These are phyloP conservation scores for Amaranthus palmeri DNA, from an alignment of 148 eudicot species.

Conservation along the genomic window DNA sequence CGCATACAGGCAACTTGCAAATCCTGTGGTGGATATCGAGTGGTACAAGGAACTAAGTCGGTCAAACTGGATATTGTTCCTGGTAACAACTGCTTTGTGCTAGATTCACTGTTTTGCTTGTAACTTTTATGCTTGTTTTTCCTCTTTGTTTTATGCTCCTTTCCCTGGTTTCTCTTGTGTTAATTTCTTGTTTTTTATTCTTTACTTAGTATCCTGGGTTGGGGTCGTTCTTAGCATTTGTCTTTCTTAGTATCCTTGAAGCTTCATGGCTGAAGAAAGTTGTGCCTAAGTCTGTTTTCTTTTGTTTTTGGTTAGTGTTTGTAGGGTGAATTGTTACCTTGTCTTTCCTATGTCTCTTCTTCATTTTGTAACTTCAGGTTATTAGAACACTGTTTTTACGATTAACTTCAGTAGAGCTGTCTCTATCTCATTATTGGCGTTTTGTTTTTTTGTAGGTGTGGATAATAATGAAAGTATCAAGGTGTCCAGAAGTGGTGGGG, in stretches of 20 bases:
- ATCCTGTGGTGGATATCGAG: constrained; percentile 35
- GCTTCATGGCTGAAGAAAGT: no score
- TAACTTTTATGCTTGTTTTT: background rate
- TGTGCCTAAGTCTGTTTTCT: no score
- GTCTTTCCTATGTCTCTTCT: background rate
- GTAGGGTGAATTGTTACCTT: no score
- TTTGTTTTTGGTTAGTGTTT: no score
- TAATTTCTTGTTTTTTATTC: background rate
- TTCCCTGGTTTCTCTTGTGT: background rate
- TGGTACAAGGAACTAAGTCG: constrained; percentile 39
- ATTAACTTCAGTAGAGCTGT: background rate
- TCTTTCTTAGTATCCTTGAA: no score
- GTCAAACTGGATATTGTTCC: constrained; percentile 37
- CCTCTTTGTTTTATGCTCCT: background rate
- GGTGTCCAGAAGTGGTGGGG: constrained; percentile 77
- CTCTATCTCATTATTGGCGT: background rate
- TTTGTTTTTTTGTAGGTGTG: constrained; percentile 49
- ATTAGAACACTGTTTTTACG: background rate
- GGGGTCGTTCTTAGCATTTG: no score
- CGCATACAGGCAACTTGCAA: constrained; percentile 33
- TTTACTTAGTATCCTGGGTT: background rate
- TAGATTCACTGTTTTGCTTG: background rate
- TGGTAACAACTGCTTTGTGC: constrained; percentile 24
- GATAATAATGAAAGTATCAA: constrained; percentile 58
- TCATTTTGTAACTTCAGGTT: background rate